Base-by-base conservation (phyloP, 2,329 filamentous ascomycete genomes). In the Fusarium pseudograminearum region DNA sequence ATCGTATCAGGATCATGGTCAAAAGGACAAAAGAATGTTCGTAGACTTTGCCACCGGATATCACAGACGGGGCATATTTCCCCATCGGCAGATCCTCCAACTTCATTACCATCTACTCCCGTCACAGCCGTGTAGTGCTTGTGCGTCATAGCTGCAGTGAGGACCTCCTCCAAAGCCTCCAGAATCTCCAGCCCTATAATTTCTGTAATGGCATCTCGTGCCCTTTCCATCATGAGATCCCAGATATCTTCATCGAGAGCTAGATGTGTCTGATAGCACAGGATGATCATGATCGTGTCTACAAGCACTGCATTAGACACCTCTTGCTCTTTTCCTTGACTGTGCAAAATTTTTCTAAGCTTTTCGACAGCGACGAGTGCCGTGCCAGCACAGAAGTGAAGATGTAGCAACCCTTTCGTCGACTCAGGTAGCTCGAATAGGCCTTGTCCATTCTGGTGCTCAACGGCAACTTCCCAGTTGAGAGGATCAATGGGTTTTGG, bases 261-360 rank as follows among this genome's bases (percentile, higher is more conserved):
- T 4, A 38, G n/a, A 20, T 38, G n/a, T 11, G n/a, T 20, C 11
- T 38, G 5, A 7, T 38, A 20, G 1, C n/a, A 38, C n/a, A 38
- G 3, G n/a, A 20, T 20, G 0, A 4, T 4, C 36, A 38, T 38
- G 36, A 38, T 7, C n/a, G 36, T 38, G 12, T 38, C n/a, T 3
- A 38, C 11, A 20, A 38, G 18, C 6, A 20, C n/a, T 0, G 3
- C n/a, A 0, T 38, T n/a, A 0, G n/a, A 20, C 3, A n/a, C 1
- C n/a, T 1, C 36, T 20, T 38, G 36, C 0, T 20, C 11, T 20
- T 7, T n/a, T 20, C 1, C 3, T 38, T 38, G 36, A 20, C n/a
- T 38, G 1, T 7, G 5, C 5, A 38, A 20, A 14, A 38, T 5
- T 4, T 4, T 1, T 12, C 3, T 4, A 11, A 38, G 11, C 36